Evolutionary conservation across 495 filamentous ascomycete genomes (phyloP).

Genomic region (Aspergillus taichungensis): DNA sequence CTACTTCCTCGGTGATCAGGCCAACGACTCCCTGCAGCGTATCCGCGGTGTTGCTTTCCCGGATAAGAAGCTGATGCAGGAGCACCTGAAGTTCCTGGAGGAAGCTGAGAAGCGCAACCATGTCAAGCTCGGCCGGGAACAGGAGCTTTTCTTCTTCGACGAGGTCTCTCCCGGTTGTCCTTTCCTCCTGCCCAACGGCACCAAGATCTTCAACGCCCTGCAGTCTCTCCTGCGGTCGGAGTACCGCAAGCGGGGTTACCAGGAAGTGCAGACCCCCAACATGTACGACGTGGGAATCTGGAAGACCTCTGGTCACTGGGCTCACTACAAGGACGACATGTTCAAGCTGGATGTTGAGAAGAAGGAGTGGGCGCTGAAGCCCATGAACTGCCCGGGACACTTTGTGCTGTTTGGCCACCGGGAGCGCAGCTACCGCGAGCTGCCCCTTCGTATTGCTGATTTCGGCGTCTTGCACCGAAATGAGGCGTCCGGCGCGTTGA

Average conservation of each 20-base stretch:
- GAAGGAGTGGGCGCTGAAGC: constrained; percentile 71
- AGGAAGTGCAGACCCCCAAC: constrained; percentile 92
- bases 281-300: constrained; percentile 88
- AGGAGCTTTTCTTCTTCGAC: constrained; percentile 96
- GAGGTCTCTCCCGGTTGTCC: constrained; percentile 84
- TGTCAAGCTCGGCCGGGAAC: constrained; percentile 79
- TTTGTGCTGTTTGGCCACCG: constrained; percentile 68
- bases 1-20: constrained; percentile 89
- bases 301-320: constrained; percentile 93
- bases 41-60: constrained; percentile 96
- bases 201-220: constrained; percentile 83
- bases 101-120: constrained; percentile 96
- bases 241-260: constrained; percentile 90
- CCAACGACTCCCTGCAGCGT: constrained; percentile 88
- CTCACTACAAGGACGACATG: constrained; percentile 95
- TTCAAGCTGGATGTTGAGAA: constrained; percentile 89
- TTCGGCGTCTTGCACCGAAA: constrained; percentile 94
- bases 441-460: constrained; percentile 85
- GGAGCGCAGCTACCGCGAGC: constrained; percentile 75
- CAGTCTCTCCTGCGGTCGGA: constrained; percentile 70
- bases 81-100: constrained; percentile 86
- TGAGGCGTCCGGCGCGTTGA: constrained; percentile 85
- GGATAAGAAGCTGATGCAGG: constrained; percentile 86
- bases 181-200: constrained; percentile 90
- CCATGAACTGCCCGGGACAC: constrained; percentile 97